Evolutionary conservation across 495 filamentous ascomycete genomes (phyloP).

Genomic region (Ascodesmis nigricans): DNA sequence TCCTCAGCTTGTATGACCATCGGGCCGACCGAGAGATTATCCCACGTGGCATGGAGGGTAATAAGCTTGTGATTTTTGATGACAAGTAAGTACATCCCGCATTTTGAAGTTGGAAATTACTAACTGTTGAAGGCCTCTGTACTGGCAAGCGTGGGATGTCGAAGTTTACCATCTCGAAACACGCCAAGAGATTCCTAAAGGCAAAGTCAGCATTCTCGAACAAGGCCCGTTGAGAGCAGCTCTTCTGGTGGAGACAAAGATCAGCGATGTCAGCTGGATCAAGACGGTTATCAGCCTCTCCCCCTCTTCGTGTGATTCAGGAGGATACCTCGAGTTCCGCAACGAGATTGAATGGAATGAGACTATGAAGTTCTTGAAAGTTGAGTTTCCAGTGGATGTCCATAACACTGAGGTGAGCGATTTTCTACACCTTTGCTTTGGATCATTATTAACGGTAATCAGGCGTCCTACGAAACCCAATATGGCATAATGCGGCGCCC

Average conservation of each 20-base stretch:
- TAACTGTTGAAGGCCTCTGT: conserved; percentile 38
- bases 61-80: conserved; percentile 86
- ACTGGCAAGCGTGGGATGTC: conserved; percentile 99
- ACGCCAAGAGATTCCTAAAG: conserved; percentile 45
- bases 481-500: conserved; percentile 73
- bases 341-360: conserved; percentile 84
- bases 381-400: conserved; percentile 90
- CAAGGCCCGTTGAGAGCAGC: conserved; percentile 51
- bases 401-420: conserved; percentile 50
- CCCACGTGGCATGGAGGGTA: conserved; percentile 55
- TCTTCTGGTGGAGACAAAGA: conserved; percentile 57
- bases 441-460: conserved; percentile 1
- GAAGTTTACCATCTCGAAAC: conserved; percentile 89
- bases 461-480: conserved; percentile 75
- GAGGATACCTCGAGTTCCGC: conserved; percentile 52
- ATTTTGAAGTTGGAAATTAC: neutral
- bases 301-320: conserved; percentile 38
- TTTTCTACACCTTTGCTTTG: neutral
- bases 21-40: conserved; percentile 51
- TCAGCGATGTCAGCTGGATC: conserved; percentile 70
- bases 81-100: no score
- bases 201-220: conserved; percentile 48
- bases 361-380: conserved; percentile 93
- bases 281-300: conserved; percentile 67
- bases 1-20: conserved; percentile 64